Percentiles rank a stretch among this genome's conserved stretches.
These are phyloP conservation scores for Ogataea trehaloabstinens DNA, from an alignment of 805 yeast genomes.

Conservation along the genomic window DNA sequence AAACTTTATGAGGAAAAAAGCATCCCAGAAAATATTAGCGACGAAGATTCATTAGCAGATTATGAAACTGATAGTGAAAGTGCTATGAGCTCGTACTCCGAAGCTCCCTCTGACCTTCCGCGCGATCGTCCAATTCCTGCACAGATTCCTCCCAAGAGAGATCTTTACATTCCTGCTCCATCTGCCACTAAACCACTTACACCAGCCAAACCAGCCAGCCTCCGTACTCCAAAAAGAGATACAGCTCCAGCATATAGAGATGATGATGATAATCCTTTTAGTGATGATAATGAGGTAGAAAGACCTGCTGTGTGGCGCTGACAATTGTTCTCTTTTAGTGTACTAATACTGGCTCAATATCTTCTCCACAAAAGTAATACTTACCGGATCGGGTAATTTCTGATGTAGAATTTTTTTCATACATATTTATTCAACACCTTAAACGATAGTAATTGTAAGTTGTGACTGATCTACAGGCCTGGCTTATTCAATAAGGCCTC, in stretches of 20 bases:
- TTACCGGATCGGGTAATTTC: too few species aligned
- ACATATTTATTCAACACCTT: too few species aligned
- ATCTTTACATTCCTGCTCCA: neutral
- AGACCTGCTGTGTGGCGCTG: slow-evolving; percentile 27
- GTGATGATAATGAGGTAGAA: slow-evolving; percentile 31
- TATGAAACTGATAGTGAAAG: slow-evolving; percentile 35
- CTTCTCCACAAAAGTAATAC: too few species aligned
- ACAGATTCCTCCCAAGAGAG: slow-evolving; percentile 19
- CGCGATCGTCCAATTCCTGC: slow-evolving; percentile 1
- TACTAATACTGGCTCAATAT: too few species aligned
- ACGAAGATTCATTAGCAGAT: slow-evolving; percentile 38
- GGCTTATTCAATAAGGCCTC: too few species aligned
- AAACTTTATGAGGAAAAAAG: slow-evolving; percentile 62
- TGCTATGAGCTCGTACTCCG: too few species aligned
- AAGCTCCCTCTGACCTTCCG: slow-evolving; percentile 6
- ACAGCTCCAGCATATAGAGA: slow-evolving; percentile 4
- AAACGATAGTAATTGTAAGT: too few species aligned
- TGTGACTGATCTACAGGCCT: too few species aligned
- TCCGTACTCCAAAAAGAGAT: neutral
- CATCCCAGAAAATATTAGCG: slow-evolving; percentile 43
- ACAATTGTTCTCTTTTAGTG: too few species aligned
- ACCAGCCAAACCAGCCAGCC: too few species aligned
- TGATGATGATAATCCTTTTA: slow-evolving; percentile 31
- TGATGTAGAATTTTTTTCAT: too few species aligned
- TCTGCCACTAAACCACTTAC: slow-evolving; percentile 13